These are phyloP conservation scores for Termitomyces sp. DNA, from an alignment of 768 basidiomycete species.

Conservation along the genomic window DNA sequence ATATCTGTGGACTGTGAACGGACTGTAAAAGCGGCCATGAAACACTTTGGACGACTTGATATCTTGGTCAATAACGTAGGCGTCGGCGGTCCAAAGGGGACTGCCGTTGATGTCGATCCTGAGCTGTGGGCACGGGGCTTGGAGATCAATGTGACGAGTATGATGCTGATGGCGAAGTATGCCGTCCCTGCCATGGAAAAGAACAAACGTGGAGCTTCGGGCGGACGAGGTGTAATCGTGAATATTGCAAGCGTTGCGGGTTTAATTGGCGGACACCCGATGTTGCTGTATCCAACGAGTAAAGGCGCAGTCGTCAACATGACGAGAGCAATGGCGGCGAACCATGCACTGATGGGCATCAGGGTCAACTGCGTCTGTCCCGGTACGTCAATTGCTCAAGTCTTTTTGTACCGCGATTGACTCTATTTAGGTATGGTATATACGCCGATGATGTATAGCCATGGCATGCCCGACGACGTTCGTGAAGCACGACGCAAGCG, in stretches of 20 bases:
- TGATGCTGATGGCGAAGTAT: slow-evolving; percentile 39
- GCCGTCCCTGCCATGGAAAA: slow-evolving; percentile 38
- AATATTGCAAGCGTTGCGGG: slow-evolving; percentile 35
- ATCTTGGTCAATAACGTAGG: slow-evolving; percentile 39
- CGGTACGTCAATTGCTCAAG: slow-evolving; percentile 18
- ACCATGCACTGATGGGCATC: slow-evolving; percentile 34
- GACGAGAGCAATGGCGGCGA: slow-evolving; percentile 38
- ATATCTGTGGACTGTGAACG: slow-evolving; percentile 27
- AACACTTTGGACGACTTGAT: slow-evolving; percentile 32
- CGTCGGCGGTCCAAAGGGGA: slow-evolving; percentile 30
- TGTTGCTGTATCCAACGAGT: slow-evolving; percentile 35
- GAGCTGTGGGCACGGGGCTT: slow-evolving; percentile 28
- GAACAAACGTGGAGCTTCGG: slow-evolving; percentile 20
- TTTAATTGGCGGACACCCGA: slow-evolving; percentile 30
- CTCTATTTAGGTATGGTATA: slow-evolving; percentile 30
- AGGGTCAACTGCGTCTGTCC: slow-evolving; percentile 36
- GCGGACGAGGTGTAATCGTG: slow-evolving; percentile 33
- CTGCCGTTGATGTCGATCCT: slow-evolving; percentile 31
- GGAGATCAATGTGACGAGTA: slow-evolving; percentile 34
- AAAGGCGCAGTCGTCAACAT: slow-evolving; percentile 39
- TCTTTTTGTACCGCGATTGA: neutral
- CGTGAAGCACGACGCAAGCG: slow-evolving; percentile 29
- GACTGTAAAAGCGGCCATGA: slow-evolving; percentile 27
- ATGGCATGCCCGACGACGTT: slow-evolving; percentile 27
- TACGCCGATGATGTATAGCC: slow-evolving; percentile 35